Evolutionary conservation across 139 green algal genomes (phyloP).

Genomic region (Coccomyxa sp.): DNA sequence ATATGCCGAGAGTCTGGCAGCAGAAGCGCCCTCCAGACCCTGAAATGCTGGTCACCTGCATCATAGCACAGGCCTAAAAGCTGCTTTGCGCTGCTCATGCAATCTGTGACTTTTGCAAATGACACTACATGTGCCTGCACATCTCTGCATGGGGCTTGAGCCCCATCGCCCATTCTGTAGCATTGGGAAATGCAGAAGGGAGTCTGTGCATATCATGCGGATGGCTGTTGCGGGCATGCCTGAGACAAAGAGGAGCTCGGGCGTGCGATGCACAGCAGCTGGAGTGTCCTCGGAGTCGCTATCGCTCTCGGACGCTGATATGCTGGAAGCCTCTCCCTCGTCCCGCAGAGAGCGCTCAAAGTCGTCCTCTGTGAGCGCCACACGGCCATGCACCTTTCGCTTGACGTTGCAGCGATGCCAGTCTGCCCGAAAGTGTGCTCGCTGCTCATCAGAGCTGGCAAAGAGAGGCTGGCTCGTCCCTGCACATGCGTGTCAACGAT

Average conservation of each 20-base stretch:
- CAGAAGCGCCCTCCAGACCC: slow-evolving; percentile 68
- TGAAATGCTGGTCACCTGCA: slow-evolving; percentile 21
- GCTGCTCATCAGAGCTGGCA: slow-evolving; percentile 73
- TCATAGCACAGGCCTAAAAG: no score
- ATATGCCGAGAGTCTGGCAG: background rate
- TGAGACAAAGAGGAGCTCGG: background rate
- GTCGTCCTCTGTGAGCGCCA: slow-evolving; percentile 49
- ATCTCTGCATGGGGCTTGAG: no score
- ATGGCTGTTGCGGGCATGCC: background rate
- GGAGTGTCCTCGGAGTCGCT: slow-evolving; percentile 17
- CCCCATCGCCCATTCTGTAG: no score
- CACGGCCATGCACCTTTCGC: slow-evolving; percentile 47
- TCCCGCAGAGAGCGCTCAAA: slow-evolving; percentile 54
- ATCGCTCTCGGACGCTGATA: slow-evolving; percentile 56
- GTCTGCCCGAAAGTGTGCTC: slow-evolving; percentile 83
- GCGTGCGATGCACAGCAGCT: background rate
- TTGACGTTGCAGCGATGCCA: slow-evolving; percentile 90
- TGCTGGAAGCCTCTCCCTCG: slow-evolving; percentile 55
- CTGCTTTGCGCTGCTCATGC: no score
- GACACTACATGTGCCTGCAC: no score
- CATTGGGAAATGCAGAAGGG: no score
- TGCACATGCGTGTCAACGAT: no score
- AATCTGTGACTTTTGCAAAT: no score
- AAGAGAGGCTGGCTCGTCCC: no score
- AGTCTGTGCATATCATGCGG: no score